A percentile compares a stretch with the other conserved stretches of the same genome.
Conservation (phyloP, 352 stramenopile species). For the Phytophthora europaea region DNA sequence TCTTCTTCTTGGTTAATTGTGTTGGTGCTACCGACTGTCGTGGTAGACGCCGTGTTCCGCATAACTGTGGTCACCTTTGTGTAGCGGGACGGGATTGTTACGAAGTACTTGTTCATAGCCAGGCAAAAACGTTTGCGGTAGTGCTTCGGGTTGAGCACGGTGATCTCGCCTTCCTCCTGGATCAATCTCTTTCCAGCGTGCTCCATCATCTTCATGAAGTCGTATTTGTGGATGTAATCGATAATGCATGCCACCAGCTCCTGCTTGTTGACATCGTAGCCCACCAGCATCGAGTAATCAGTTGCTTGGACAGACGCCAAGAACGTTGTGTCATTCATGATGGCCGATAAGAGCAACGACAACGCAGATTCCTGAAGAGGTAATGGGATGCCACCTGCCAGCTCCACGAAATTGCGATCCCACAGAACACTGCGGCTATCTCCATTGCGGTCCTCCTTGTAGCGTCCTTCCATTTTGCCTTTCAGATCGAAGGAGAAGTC, state of each 20-base stretch:
- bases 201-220: conserved; percentile 93
- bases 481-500: conserved; percentile 91
- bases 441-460: conserved; percentile 50
- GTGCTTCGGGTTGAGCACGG: conserved; percentile 88
- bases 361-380: conserved; percentile 87
- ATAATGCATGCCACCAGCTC: conserved; percentile 91
- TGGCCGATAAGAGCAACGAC: conserved; percentile 82
- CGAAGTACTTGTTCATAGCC: conserved; percentile 92
- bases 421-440: conserved; percentile 69
- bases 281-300: conserved; percentile 91
- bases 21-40: conserved; percentile 32
- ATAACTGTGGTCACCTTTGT: conserved; percentile 83
- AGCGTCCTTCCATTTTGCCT: conserved; percentile 90
- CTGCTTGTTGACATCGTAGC: conserved; percentile 89
- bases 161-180: conserved; percentile 91
- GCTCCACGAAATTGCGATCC: conserved; percentile 91
- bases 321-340: conserved; percentile 89
- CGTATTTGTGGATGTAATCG: conserved; percentile 93
- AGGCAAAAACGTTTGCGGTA: conserved; percentile 88
- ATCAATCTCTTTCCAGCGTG: conserved; percentile 90
- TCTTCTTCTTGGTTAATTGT: conserved; percentile 42
- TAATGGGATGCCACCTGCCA: conserved; percentile 83
- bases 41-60: conserved; percentile 46
- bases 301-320: conserved; percentile 87
- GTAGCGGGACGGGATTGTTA: conserved; percentile 88